Base-by-base conservation (phyloP, 768 basidiomycete genomes). In the Roridomyces roridus region DNA sequence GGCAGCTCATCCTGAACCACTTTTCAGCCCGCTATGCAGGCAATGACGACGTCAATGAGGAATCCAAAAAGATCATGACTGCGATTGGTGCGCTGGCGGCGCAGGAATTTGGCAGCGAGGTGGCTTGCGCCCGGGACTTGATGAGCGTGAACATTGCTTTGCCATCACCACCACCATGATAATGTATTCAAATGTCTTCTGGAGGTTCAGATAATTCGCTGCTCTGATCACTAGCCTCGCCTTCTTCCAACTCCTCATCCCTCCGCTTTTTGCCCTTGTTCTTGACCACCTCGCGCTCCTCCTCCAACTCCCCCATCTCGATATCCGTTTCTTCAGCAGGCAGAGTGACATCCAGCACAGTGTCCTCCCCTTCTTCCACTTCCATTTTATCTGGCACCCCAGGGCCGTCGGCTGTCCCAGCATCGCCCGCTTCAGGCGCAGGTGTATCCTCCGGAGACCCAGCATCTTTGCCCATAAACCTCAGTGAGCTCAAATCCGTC, bases 301-400 rank as follows among this genome's bases (percentile, higher is more conserved):
- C 92, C 57, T 90, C 87, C 4, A 94, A 83, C 67, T 94, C 92
- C n/a, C 92, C 92, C 92, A 94, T 94, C 71, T 94, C 92, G 60
- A 94, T 92, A 59, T 94, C 91, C 63, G 61, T 63, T 44, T 56
- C 56, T 54, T 71, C 72, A 23, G 46, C 56, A 15, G 54, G 52
- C 1, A 65, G 23, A 28, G 66, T 52, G 35, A 66, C 34, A 41
- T 64, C 46, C 55, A 51, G 60, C 42, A 52, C 57, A n/a, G 59
- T 54, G 61, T 66, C 72, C 42, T 79, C 78, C n/a, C 80, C 82
- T 29, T 75, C 77, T 55, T 79, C 77, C 42, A 78, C 75, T 34
- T 72, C 71, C 37, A 69, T 67, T 35, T 65, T 74, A 68, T 80
- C 73, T 34, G 74, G 69, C 68, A 68, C 52, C 17, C 52, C 39